A percentile compares a stretch with the other conserved stretches of the same genome.
These are phyloP conservation scores for Alternaria longipes DNA, from an alignment of 2,329 filamentous ascomycete genomes.

Conservation along the genomic window DNA sequence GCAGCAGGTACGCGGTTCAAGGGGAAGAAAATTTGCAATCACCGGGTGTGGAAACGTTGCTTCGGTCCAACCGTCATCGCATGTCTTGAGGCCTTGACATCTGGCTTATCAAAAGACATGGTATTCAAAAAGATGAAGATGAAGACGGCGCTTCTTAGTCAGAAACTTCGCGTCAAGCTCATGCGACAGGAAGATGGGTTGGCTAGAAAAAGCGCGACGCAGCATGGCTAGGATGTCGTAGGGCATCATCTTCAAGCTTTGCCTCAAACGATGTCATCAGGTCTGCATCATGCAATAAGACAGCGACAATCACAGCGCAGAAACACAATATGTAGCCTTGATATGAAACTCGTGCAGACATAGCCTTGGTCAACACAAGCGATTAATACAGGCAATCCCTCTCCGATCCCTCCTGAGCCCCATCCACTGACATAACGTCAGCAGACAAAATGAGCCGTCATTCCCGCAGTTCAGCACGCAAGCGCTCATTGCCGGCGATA, in stretches of 20 bases:
- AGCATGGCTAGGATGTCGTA: not conserved
- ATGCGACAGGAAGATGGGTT: not conserved
- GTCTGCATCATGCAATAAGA: not conserved
- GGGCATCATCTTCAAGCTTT: not conserved
- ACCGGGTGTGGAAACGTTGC: conserved; percentile 3
- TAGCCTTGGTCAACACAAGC: conserved; percentile 54
- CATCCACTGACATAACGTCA: conserved; percentile 53
- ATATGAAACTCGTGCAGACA: conserved; percentile 63
- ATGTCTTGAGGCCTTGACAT: not conserved
- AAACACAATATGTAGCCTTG: conserved; percentile 57
- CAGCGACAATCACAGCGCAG: not conserved
- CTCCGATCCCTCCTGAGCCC: conserved; percentile 54
- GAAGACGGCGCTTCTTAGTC: not conserved
- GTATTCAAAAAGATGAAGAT: not conserved
- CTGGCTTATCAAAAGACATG: not conserved
- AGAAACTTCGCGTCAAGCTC: not conserved
- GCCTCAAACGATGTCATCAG: not conserved
- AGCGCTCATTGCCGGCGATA: conserved; percentile 50
- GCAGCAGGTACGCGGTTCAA: not conserved
- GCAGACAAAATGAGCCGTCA: conserved; percentile 46
- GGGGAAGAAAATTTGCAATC: conserved; percentile 2
- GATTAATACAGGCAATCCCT: conserved; percentile 64
- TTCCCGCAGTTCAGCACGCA: conserved; percentile 47
- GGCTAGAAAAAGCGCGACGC: not conserved
- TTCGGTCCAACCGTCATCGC: not conserved